These are phyloP conservation scores for Cyberlindnera suaveolens DNA, from an alignment of 805 yeast species.

Conservation along the genomic window DNA sequence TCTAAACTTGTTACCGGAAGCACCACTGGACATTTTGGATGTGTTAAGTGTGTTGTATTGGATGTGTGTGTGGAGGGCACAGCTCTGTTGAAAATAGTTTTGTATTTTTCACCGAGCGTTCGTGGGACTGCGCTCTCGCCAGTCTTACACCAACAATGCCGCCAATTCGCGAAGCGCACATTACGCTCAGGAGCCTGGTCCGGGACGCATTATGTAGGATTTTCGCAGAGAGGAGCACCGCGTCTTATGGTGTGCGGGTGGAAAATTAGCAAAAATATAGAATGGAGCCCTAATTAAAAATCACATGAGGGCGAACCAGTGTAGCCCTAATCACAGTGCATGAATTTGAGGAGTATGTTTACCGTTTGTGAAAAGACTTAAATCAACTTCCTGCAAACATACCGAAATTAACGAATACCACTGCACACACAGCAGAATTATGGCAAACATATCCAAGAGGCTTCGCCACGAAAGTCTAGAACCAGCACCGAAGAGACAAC, in stretches of 20 bases:
- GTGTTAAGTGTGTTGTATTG: conserved; percentile 8
- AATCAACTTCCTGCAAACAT: too few species aligned
- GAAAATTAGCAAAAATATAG: neutral
- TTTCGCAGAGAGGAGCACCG: too few species aligned
- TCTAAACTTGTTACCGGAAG: conserved; percentile 99
- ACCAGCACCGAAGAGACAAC: neutral
- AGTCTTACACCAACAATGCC: neutral
- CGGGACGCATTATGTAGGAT: neutral
- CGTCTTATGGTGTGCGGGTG: too few species aligned
- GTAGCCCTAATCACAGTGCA: too few species aligned
- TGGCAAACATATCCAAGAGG: neutral
- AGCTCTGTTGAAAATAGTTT: conserved; percentile 11
- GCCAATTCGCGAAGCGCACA: neutral
- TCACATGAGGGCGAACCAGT: neutral
- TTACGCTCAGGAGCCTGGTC: neutral
- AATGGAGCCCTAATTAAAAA: neutral
- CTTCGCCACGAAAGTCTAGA: neutral
- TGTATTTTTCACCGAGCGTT: conserved; percentile 16
- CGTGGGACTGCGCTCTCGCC: conserved; percentile 14
- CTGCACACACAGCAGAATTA: too few species aligned
- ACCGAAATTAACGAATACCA: too few species aligned
- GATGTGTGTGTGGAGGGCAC: conserved; percentile 5
- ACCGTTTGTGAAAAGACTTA: too few species aligned
- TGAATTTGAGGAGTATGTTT: too few species aligned
- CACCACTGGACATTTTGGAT: conserved; percentile 78